These are phyloP conservation scores for Syncephalis plumigaleata DNA, from an alignment of 371 early-diverging fungal species.

Conservation along the genomic window DNA sequence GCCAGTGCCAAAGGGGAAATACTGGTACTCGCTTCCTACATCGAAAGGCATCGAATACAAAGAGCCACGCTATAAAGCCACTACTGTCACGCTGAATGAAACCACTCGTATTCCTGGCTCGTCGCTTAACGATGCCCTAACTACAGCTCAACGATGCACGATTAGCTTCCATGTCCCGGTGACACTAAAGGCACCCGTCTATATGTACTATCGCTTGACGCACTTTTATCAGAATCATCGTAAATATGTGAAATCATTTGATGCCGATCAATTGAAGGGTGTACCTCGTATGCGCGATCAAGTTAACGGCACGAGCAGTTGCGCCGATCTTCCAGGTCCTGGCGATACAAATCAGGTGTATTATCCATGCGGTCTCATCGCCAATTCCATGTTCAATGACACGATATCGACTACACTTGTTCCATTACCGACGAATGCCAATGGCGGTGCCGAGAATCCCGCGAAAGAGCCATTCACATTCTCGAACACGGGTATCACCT, in stretches of 20 bases:
- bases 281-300: constrained; percentile 13
- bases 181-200: constrained; percentile 58
- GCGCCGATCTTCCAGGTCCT: constrained; percentile 7
- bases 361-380: constrained; percentile 98
- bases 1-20: constrained; percentile 2
- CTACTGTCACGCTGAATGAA: too few relatives aligned
- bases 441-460: neutral
- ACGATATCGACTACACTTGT: constrained; percentile 8
- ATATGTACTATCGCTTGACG: constrained; percentile 85
- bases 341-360: constrained; percentile 7
- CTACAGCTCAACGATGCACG: constrained; percentile 36
- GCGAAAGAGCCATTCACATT: neutral
- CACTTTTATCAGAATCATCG: constrained; percentile 98
- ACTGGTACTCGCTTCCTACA: too few relatives aligned
- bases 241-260: constrained; percentile 82
- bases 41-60: too few relatives aligned
- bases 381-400: constrained; percentile 92
- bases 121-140: neutral
- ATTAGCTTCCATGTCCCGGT: constrained; percentile 53
- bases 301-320: constrained; percentile 7
- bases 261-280: constrained; percentile 70
- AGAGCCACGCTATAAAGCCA: too few relatives aligned
- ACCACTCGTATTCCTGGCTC: neutral
- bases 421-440: too few relatives aligned
- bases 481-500: constrained; percentile 47